Evolutionary conservation across 306 rosid genomes (phyloP).

Genomic region (Ziziphus jujuba): DNA sequence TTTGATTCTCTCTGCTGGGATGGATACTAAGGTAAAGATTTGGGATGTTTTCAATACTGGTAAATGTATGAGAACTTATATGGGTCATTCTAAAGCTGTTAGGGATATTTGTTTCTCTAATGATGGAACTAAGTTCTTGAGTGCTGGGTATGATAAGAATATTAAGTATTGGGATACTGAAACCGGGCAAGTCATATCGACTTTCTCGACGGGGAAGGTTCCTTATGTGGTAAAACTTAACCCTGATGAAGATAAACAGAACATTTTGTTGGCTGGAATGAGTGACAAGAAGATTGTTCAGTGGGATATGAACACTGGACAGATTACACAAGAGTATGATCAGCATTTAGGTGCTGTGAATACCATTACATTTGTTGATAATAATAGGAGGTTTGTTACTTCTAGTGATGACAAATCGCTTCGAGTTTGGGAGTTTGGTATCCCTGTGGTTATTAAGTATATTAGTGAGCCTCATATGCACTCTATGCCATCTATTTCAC

Average conservation of each 20-base stretch:
- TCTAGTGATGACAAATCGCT: slow-evolving; percentile 96
- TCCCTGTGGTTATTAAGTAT: slow-evolving; percentile 95
- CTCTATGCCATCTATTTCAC: slow-evolving; percentile 93
- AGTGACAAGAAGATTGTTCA: slow-evolving; percentile 99
- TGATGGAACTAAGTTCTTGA: slow-evolving; percentile 82
- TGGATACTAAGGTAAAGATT: slow-evolving; percentile 95
- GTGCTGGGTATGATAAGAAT: slow-evolving; percentile 94
- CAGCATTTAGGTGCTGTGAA: slow-evolving; percentile 99
- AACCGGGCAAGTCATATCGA: slow-evolving; percentile 92
- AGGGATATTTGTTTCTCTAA: slow-evolving; percentile 89
- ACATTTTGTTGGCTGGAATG: slow-evolving; percentile 93
- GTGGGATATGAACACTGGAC: slow-evolving; percentile 94
- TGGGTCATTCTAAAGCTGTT: slow-evolving; percentile 91
- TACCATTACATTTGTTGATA: slow-evolving; percentile 96
- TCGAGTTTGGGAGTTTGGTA: slow-evolving; percentile 95
- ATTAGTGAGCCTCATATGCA: slow-evolving; percentile 99
- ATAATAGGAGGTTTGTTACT: slow-evolving; percentile 92
- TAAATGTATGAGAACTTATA: slow-evolving; percentile 94
- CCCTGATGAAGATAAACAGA: slow-evolving; percentile 95
- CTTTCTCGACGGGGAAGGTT: slow-evolving; percentile 85
- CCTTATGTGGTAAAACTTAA: slow-evolving; percentile 95
- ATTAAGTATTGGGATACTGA: slow-evolving; percentile 99
- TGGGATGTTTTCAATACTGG: slow-evolving; percentile 98
- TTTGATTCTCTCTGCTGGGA: slow-evolving; percentile 83
- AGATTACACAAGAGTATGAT: slow-evolving; percentile 98